Conservation (phyloP, 2,329 filamentous ascomycete species). For the Scytalidium sp. region DNA sequence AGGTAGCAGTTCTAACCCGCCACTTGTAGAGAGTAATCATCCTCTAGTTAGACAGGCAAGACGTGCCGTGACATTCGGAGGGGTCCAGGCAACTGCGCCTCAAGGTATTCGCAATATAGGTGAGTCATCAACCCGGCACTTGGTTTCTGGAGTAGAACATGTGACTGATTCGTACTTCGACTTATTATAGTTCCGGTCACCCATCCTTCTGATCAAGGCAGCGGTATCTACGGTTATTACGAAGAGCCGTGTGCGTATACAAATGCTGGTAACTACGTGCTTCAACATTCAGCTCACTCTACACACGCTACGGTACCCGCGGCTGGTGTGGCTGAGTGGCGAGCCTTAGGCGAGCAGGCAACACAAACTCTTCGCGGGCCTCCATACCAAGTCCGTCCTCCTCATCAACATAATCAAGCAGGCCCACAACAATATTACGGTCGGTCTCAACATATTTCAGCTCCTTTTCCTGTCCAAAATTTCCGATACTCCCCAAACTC, state of each 20-base stretch:
- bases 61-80: background rate
- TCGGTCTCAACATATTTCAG: background rate
- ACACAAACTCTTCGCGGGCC: background rate
- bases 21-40: background rate
- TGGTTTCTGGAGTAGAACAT: conserved; percentile 12
- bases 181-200: conserved; percentile 7
- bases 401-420: background rate
- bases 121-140: conserved; percentile 13
- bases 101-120: conserved; percentile 7
- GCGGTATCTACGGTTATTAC: background rate
- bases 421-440: background rate
- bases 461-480: background rate
- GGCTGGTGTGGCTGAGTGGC: background rate
- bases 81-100: conserved; percentile 7
- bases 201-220: conserved; percentile 6
- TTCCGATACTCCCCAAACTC: background rate
- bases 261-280: background rate
- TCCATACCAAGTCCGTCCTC: background rate
- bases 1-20: background rate
- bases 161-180: conserved; percentile 14
- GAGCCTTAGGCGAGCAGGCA: background rate
- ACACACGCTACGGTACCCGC: background rate
- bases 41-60: background rate
- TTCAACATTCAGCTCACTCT: background rate
- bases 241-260: background rate